These are phyloP conservation scores for Friedmanniomyces endolithicus DNA, from an alignment of 495 filamentous ascomycete species.

Conservation along the genomic window DNA sequence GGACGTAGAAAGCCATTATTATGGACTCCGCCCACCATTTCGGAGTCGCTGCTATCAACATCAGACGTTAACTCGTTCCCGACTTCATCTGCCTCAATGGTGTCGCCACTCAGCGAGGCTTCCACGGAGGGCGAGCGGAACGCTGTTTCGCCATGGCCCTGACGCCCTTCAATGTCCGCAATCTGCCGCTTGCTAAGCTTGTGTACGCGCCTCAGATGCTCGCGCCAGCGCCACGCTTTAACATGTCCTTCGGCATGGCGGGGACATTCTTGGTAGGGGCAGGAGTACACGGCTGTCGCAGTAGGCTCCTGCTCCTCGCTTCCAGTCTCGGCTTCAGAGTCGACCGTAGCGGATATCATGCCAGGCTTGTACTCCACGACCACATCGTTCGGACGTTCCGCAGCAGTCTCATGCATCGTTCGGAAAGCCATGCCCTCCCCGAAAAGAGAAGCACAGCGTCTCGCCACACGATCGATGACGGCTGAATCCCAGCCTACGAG, in stretches of 20 bases:
- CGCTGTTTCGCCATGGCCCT: background rate
- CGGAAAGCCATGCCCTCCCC: constrained; percentile 11
- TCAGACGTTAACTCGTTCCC: background rate
- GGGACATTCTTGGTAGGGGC: constrained; percentile 6
- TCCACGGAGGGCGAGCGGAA: background rate
- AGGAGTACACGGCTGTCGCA: background rate
- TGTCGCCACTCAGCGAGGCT: background rate
- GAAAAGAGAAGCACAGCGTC: constrained; percentile 52
- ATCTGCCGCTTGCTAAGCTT: constrained; percentile 3
- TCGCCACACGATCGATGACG: constrained; percentile 51
- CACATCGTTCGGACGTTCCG: background rate
- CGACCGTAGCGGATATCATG: background rate
- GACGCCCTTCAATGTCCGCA: background rate
- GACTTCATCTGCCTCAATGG: background rate
- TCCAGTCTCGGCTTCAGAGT: background rate
- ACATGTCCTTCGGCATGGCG: background rate
- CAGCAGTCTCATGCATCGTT: constrained; percentile 6
- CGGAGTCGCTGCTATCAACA: background rate
- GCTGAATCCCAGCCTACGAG: constrained; percentile 50
- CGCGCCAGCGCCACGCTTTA: constrained; percentile 10
- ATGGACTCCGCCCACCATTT: constrained; percentile 17
- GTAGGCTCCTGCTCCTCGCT: background rate
- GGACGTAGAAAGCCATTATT: constrained; percentile 17
- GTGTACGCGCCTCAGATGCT: constrained; percentile 14
- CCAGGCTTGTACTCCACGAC: constrained; percentile 2